Evolutionary conservation across 1,284 basidiomycete genomes (phyloP).

Genomic region (Leucoagaricus sp.): DNA sequence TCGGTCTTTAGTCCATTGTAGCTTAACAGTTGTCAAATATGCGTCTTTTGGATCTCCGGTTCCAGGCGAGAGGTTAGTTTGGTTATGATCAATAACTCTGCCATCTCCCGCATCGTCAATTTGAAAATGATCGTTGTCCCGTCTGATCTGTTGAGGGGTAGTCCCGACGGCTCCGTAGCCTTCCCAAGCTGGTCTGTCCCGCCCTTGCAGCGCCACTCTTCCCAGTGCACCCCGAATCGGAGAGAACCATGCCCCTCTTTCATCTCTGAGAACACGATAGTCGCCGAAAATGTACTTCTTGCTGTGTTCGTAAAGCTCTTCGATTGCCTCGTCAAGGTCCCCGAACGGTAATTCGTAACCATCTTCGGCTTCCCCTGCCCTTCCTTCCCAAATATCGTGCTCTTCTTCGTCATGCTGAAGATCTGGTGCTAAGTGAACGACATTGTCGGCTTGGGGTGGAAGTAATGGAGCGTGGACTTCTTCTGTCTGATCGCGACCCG

Average conservation of each 20-base stretch:
- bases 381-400: conserved; percentile 35
- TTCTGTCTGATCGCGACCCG: conserved; percentile 49
- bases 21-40: conserved; percentile 19
- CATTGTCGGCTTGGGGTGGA: conserved; percentile 60
- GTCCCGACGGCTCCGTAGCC: conserved; percentile 60
- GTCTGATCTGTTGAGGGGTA: conserved; percentile 20
- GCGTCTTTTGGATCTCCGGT: conserved; percentile 15
- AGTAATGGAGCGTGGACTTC: conserved; percentile 81
- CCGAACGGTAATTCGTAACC: conserved; percentile 69
- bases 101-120: conserved; percentile 21
- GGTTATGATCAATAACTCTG: conserved; percentile 46
- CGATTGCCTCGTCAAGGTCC: conserved; percentile 62
- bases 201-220: conserved; percentile 37
- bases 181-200: conserved; percentile 42
- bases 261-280: conserved; percentile 71
- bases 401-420: conserved; percentile 42
- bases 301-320: conserved; percentile 71
- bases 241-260: conserved; percentile 70
- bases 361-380: conserved; percentile 44
- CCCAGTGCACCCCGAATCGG: conserved; percentile 51
- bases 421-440: conserved; percentile 68
- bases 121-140: conserved; percentile 20
- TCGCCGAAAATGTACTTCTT: conserved; percentile 86
- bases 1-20: conserved; percentile 47
- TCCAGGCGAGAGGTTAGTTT: conserved; percentile 33